Evolutionary conservation across 139 green algal genomes (phyloP).

Genomic region (Closterium sp.): DNA sequence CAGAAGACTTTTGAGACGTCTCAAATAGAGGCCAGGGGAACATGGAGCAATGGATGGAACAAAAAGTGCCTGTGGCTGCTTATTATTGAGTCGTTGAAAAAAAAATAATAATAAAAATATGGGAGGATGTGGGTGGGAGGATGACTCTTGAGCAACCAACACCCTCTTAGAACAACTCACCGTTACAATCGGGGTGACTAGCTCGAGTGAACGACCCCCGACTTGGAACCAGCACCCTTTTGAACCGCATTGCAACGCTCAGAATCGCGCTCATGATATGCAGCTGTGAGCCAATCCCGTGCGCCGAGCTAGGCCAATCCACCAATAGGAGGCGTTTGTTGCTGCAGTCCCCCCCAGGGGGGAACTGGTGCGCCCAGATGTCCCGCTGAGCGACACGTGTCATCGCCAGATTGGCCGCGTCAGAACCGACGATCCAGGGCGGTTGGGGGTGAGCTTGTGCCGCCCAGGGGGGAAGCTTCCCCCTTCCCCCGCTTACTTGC

Average conservation of each 20-base stretch:
- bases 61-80: no score
- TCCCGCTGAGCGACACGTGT: slow-evolving; percentile 30
- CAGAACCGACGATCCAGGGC: background rate
- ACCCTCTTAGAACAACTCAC: background rate
- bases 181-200: background rate
- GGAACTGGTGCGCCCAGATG: slow-evolving; percentile 35
- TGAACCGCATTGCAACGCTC: background rate
- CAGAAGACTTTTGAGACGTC: no score
- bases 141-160: no score
- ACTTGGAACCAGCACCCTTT: background rate
- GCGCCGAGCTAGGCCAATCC: slow-evolving; percentile 15
- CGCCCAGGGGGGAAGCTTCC: background rate
- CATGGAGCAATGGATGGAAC: no score
- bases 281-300: slow-evolving; percentile 32
- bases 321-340: slow-evolving; percentile 10
- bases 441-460: background rate
- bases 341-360: slow-evolving; percentile 14
- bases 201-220: background rate
- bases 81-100: no score
- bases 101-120: no score
- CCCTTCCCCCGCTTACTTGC: background rate
- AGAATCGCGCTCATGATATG: slow-evolving; percentile 20
- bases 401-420: slow-evolving; percentile 30
- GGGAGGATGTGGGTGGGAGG: no score
- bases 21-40: no score